phyloP scores from a whole-genome alignment of 768 basidiomycete genomes.

The Lyophyllum semitale region DNA sequence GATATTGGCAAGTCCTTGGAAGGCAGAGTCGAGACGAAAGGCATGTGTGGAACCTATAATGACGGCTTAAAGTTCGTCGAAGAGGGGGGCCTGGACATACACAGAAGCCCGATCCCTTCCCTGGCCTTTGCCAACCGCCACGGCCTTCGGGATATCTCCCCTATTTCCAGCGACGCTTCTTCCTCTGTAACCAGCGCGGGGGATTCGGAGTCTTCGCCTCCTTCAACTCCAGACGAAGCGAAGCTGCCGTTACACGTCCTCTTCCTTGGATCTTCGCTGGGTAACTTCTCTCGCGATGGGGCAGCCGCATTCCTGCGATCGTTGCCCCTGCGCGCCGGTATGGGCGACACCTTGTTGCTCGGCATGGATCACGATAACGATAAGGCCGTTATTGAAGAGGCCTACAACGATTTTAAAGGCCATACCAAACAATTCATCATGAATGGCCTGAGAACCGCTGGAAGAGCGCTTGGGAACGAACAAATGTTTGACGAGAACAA shows the following conservation, averaged over 20 bases:
- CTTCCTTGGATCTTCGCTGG: slow-evolving; percentile 90
- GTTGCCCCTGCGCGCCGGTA: slow-evolving; percentile 74
- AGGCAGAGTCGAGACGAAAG: slow-evolving; percentile 79
- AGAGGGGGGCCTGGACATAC: slow-evolving; percentile 54
- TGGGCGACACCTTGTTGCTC: slow-evolving; percentile 82
- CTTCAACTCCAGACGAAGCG: slow-evolving; percentile 49
- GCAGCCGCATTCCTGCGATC: slow-evolving; percentile 74
- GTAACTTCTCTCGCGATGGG: slow-evolving; percentile 79
- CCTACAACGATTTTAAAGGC: slow-evolving; percentile 84
- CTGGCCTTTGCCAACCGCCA: slow-evolving; percentile 5
- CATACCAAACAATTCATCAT: slow-evolving; percentile 78
- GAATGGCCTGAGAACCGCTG: slow-evolving; percentile 78
- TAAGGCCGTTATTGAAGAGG: slow-evolving; percentile 69
- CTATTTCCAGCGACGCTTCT: slow-evolving; percentile 33
- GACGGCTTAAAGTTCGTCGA: slow-evolving; percentile 82
- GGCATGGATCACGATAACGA: slow-evolving; percentile 89
- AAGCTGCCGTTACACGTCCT: slow-evolving; percentile 74
- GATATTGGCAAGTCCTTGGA: slow-evolving; percentile 59
- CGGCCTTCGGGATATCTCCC: slow-evolving; percentile 34
- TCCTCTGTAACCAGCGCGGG: slow-evolving; percentile 24
- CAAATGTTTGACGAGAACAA: slow-evolving; percentile 61
- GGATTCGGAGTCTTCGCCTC: slow-evolving; percentile 29
- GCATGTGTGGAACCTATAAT: slow-evolving; percentile 91
- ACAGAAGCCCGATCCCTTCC: slow-evolving; percentile 10
- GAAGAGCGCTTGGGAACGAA: slow-evolving; percentile 68